Percentiles rank a stretch among this genome's conserved stretches.
Conservation (phyloP, 2,329 filamentous ascomycete species). For the Coniochaeta sp. region DNA sequence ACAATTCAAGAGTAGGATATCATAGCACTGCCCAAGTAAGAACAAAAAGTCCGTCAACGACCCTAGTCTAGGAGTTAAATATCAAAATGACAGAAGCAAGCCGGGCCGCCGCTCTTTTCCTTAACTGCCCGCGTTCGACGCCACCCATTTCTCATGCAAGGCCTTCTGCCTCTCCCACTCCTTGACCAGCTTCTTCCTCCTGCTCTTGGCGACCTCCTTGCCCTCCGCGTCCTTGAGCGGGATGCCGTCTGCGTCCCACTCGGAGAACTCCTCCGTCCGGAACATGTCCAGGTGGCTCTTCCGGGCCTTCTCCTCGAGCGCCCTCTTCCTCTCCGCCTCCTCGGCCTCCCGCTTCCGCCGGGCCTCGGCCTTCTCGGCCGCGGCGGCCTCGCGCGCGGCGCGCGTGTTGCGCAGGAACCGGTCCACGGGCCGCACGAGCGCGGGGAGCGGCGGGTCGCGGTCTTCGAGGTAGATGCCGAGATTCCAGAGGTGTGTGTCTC, state of each 20-base stretch:
- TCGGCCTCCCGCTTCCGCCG: constrained; percentile 21
- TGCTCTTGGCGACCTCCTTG: constrained; percentile 57
- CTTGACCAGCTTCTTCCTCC: constrained; percentile 59
- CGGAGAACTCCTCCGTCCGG: constrained; percentile 44
- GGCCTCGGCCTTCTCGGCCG: constrained; percentile 40
- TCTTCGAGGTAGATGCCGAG: constrained; percentile 66
- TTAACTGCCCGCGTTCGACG: neutral
- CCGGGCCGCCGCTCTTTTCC: neutral
- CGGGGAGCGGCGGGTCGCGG: constrained; percentile 45
- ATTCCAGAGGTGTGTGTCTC: constrained; percentile 58
- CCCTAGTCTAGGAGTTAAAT: too few relatives aligned
- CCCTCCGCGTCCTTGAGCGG: constrained; percentile 55
- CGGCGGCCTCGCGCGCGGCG: constrained; percentile 42
- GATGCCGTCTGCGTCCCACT: constrained; percentile 60
- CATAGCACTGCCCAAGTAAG: too few relatives aligned
- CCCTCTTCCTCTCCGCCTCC: constrained; percentile 35
- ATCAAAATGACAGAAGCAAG: too few relatives aligned
- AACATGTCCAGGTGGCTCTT: constrained; percentile 22
- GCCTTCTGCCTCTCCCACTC: constrained; percentile 68
- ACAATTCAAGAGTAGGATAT: too few relatives aligned
- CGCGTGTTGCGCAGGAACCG: constrained; percentile 45
- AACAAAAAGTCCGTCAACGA: too few relatives aligned
- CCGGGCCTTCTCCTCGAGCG: constrained; percentile 21
- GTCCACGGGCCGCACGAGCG: constrained; percentile 58
- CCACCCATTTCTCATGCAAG: constrained; percentile 45